A percentile compares a stretch with the other conserved stretches of the same genome.
These are phyloP conservation scores for Schizochytrium sp. DNA, from an alignment of 108 stramenopile species.

Conservation along the genomic window DNA sequence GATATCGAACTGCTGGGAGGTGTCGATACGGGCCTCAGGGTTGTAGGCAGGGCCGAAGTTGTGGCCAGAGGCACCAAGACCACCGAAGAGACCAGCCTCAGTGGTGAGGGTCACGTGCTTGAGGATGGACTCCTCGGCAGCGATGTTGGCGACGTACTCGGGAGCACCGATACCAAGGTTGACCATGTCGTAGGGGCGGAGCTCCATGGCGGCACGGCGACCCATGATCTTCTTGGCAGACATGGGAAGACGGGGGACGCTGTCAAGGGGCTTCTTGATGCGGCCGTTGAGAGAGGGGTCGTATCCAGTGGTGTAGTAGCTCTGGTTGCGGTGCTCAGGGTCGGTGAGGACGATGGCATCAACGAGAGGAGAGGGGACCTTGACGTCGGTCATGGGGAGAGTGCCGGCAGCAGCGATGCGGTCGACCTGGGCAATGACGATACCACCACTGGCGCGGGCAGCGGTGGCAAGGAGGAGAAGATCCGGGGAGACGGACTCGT, in stretches of 20 bases:
- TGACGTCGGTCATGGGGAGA: conserved; percentile 75
- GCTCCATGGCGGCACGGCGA: conserved; percentile 77
- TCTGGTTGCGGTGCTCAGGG: conserved; percentile 80
- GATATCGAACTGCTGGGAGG: conserved; percentile 84
- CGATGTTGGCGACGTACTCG: conserved; percentile 82
- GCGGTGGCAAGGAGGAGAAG: conserved; percentile 79
- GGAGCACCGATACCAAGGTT: conserved; percentile 86
- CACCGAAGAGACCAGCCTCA: conserved; percentile 82
- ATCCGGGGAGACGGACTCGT: conserved; percentile 81
- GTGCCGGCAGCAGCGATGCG: conserved; percentile 77
- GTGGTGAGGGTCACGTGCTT: conserved; percentile 80
- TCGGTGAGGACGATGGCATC: conserved; percentile 83
- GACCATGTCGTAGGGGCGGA: conserved; percentile 77
- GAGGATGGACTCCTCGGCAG: conserved; percentile 83
- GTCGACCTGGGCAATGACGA: conserved; percentile 86
- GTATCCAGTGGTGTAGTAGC: conserved; percentile 73
- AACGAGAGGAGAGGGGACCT: conserved; percentile 82
- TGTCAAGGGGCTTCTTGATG: conserved; percentile 73
- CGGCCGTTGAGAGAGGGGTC: conserved; percentile 79
- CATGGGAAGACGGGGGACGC: conserved; percentile 73
- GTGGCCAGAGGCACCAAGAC: conserved; percentile 81
- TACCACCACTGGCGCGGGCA: conserved; percentile 80
- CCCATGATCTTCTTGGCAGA: conserved; percentile 82
- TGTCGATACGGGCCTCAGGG: conserved; percentile 80
- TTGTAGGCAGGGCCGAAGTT: conserved; percentile 83